Base-by-base conservation (phyloP, 1,284 basidiomycete genomes). In the Papiliotrema terrestris region DNA sequence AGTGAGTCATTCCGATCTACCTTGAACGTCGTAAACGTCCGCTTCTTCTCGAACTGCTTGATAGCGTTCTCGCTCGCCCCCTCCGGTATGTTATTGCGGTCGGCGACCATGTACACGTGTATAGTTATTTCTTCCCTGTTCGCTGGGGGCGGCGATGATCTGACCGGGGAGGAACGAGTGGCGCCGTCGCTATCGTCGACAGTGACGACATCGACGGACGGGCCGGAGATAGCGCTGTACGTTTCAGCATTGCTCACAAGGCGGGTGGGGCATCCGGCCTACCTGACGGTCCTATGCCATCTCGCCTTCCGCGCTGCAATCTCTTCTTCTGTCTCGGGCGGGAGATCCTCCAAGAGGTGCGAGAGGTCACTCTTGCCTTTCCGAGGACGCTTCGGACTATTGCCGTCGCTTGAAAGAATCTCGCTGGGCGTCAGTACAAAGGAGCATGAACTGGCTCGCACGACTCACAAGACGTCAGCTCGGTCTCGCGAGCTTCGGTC, bases 21-120 rank as follows among this genome's bases (percentile, higher is more conserved):
- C 14, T 55, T 41, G 44, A 45, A 51, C 1, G 68, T 32, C 13
- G 45, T 54, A 39, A 71, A 57, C 0, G 55, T 48, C 17, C 65
- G 56, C 11, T 42, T 47, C 22, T 62, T 65, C 56, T 69, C 62
- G 45, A 63, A 73, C 20, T 58, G 50, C 19, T 55, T 46, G 3
- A 71, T 53, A 3, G 69, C 69, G 8, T 51, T 57, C n/a, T 56
- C 54, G 42, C 66, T 64, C 0, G 54, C 55, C 25, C 58, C 54
- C 14, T 36, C 45, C 37, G 41, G 54, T 15, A 25, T 43, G 25
- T 57, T 57, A 15, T 57, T 61, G 0, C 65, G 63, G 45, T 71
- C 67, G 1, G 60, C 62, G 15, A 68, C 59, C 71, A 74, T 73
- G 15, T 45, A 25, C 3, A 73, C 57, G 1, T 54, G 55, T 44